Percentiles rank a stretch among this genome's conserved stretches.
These are phyloP conservation scores for Discostella pseudostelligera DNA, from an alignment of 108 stramenopile species.

Conservation along the genomic window DNA sequence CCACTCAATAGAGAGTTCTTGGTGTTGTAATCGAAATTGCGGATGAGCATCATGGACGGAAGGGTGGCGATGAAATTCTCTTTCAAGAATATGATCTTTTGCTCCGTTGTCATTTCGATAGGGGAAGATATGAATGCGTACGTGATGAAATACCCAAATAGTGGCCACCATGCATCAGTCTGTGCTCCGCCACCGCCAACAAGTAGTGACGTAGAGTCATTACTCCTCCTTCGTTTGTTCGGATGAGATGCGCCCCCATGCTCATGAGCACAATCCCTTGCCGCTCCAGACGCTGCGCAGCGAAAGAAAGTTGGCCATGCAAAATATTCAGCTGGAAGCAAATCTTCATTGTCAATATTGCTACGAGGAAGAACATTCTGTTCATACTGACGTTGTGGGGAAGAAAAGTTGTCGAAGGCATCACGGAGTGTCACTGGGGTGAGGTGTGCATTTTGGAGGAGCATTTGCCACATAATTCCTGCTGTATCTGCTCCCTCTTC, in stretches of 20 bases:
- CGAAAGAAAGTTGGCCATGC: constrained; percentile 21
- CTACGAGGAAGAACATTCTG: not conserved
- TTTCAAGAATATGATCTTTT: constrained; percentile 16
- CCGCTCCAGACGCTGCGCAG: not conserved
- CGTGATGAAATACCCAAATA: constrained; percentile 35
- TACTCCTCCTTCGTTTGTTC: constrained; percentile 23
- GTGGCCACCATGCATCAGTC: constrained; percentile 24
- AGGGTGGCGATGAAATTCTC: constrained; percentile 13
- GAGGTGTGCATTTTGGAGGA: constrained; percentile 9
- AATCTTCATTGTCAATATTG: constrained; percentile 1
- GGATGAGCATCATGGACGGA: constrained; percentile 19
- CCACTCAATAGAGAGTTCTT: constrained; percentile 27
- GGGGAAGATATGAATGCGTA: constrained; percentile 19
- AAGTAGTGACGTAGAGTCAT: not conserved
- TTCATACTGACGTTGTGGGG: not conserved
- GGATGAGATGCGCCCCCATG: not conserved
- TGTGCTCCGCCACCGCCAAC: not conserved
- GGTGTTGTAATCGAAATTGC: constrained; percentile 12
- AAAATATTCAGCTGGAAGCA: constrained; percentile 10
- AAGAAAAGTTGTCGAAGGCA: not conserved
- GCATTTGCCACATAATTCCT: constrained; percentile 25
- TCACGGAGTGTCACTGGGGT: constrained; percentile 5
- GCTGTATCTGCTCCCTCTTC: constrained; percentile 5
- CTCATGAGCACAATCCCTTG: not conserved
- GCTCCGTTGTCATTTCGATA: constrained; percentile 9